Evolutionary conservation across 371 early-diverging fungal genomes (phyloP), one percentile per base, ranked within the genome.

Genomic region (Lichtheimia corymbifera): DNA sequence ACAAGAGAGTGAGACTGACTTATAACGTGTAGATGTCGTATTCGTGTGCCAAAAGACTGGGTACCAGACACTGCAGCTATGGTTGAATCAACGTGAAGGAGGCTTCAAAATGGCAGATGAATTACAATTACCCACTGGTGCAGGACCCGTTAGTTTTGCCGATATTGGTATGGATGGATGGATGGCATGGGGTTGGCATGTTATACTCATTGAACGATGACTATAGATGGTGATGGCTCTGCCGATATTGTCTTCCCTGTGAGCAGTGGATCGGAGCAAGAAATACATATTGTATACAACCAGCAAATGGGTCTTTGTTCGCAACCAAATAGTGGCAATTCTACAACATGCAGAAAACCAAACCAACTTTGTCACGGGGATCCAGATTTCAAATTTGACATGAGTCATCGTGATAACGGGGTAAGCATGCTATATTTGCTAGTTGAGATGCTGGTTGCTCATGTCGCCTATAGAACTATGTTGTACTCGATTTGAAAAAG

Each of bases 101-200:
- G 91, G 90, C 4, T 95, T 89, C 66, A 62, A 64, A 22, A 79
- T 89, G 55, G 80, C 80, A 9, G 77, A 72, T 52, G 67, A 74
- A 15, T 83, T 88, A 2, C 62, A 71, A 35, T 70, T 96, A 52
- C 95, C 95, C 1, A 55, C 67, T 1, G 86, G 85, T 5, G 78
- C 88, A n/a, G 95, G 94, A 0, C 90, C 86, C 28, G 76, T 97
- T 17, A 82, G 90, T 0, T 96, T 96, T 79, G 92, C 92, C 13
- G 97, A 97, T 63, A 89, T 95, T 55, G 75, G 81, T 77, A 62
- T 75, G 42, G 4, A 40, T 35, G 2, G 17, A 55, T 14, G 14
- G 43, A 51, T n/a, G 28, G 4, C 13, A 18, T 13, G 11, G 13
- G 40, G 45, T 28, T 4, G 22, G 45, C 27, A 42, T 53, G 22